Percentiles rank a stretch among this genome's conserved stretches.
Evolutionary conservation across 176 grass and related monocot genomes (phyloP).

Genomic region (Bonia amplexicaulis): DNA sequence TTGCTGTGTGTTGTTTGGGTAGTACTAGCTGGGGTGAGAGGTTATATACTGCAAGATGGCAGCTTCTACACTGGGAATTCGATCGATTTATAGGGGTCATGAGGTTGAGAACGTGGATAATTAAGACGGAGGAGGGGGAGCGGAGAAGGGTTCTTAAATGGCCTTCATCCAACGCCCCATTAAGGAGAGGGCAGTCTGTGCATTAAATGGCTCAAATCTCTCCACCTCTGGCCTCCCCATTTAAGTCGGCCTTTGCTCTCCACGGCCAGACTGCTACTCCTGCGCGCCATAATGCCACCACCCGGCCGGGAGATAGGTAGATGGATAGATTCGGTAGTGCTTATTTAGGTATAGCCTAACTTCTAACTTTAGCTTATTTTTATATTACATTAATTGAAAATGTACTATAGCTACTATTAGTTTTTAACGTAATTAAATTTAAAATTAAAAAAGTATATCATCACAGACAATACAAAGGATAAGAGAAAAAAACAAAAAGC

Average conservation of each 20-base stretch:
- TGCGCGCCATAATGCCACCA: slow-evolving; percentile 46
- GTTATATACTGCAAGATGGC: neutral
- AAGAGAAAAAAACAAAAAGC: too few species aligned
- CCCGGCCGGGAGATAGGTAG: neutral
- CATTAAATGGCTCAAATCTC: slow-evolving; percentile 91
- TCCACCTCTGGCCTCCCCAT: slow-evolving; percentile 64
- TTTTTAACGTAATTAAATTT: too few species aligned
- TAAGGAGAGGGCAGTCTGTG: slow-evolving; percentile 62
- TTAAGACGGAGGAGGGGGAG: slow-evolving; percentile 21
- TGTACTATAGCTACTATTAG: too few species aligned
- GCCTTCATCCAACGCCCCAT: slow-evolving; percentile 74
- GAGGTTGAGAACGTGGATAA: slow-evolving; percentile 48
- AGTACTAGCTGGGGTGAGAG: neutral
- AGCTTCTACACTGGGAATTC: slow-evolving; percentile 16
- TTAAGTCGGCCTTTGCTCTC: slow-evolving; percentile 40
- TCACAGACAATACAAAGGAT: too few species aligned
- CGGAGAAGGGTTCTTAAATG: slow-evolving; percentile 49
- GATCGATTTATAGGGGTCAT: slow-evolving; percentile 62
- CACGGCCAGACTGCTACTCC: slow-evolving; percentile 29
- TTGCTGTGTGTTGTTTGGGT: too few species aligned
- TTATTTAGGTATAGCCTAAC: too few species aligned
- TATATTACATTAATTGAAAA: too few species aligned
- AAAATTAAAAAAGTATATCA: too few species aligned
- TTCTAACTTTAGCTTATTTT: too few species aligned
- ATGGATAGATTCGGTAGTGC: neutral